These are phyloP conservation scores for Coniferiporia sulphurascens DNA, from an alignment of 1,284 basidiomycete species.

Conservation along the genomic window DNA sequence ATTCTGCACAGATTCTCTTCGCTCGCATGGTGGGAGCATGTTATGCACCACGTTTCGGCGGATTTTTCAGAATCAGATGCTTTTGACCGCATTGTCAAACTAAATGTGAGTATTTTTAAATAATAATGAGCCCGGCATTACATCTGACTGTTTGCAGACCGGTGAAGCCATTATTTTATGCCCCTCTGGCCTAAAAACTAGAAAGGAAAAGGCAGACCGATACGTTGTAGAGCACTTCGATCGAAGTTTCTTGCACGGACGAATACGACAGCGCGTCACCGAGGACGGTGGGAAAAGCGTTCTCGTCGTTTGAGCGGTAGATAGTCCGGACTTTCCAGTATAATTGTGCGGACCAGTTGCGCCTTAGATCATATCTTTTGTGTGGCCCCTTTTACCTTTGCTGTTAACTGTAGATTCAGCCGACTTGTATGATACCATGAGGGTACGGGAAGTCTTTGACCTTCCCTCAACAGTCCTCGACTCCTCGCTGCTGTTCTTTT, in stretches of 20 bases:
- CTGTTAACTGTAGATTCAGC: too few relatives aligned
- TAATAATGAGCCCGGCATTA: not conserved
- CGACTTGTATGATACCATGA: too few relatives aligned
- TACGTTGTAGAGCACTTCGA: not conserved
- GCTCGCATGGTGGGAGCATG: constrained; percentile 66
- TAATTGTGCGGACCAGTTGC: too few relatives aligned
- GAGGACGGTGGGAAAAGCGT: constrained; percentile 6
- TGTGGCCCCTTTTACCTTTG: too few relatives aligned
- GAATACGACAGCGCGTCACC: constrained; percentile 4
- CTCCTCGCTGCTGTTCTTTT: too few relatives aligned
- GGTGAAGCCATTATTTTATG: constrained; percentile 11
- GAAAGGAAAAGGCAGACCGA: not conserved
- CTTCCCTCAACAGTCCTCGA: too few relatives aligned
- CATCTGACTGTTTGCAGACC: not conserved
- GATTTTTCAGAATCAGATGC: constrained; percentile 48
- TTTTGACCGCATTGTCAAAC: constrained; percentile 61
- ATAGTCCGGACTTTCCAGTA: too few relatives aligned
- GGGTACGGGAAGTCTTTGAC: too few relatives aligned
- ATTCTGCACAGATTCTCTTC: constrained; percentile 71
- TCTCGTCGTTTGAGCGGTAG: not conserved
- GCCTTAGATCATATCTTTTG: too few relatives aligned
- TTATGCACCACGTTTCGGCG: constrained; percentile 60
- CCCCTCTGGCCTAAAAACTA: constrained; percentile 1
- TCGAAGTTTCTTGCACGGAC: constrained; percentile 1
- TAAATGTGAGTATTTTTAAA: constrained; percentile 42